Percentiles rank a stretch among this genome's conserved stretches.
Evolutionary conservation across 2,329 filamentous ascomycete species (phyloP).

Genomic region (Bipolaris sorokiniana): DNA sequence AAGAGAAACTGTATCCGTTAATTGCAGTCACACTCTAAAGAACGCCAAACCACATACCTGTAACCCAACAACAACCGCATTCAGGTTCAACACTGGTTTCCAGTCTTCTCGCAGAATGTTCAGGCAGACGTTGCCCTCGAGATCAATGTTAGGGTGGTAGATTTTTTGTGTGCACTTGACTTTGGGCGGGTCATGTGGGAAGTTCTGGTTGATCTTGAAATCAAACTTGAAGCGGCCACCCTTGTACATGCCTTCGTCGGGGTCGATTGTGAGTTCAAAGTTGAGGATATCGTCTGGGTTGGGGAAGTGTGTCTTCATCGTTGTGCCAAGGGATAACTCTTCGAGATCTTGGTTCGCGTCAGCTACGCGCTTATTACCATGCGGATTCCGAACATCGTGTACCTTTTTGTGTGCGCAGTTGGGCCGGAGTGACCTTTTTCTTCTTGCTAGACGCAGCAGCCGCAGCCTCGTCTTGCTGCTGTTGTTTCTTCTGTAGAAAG

Average conservation of each 20-base stretch:
- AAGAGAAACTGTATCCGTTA: constrained; percentile 77
- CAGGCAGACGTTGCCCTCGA: constrained; percentile 96
- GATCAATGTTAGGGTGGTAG: constrained; percentile 98
- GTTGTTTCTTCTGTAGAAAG: constrained; percentile 76
- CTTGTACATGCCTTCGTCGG: constrained; percentile 89
- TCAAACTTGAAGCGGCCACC: constrained; percentile 85
- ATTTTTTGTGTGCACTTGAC: constrained; percentile 98
- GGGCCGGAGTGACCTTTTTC: constrained; percentile 98
- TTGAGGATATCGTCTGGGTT: constrained; percentile 86
- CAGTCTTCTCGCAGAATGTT: constrained; percentile 98
- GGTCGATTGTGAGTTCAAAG: constrained; percentile 80
- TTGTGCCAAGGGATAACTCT: constrained; percentile 77
- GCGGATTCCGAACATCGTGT: constrained; percentile 15
- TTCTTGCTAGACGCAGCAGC: constrained; percentile 82
- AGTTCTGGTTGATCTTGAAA: constrained; percentile 92
- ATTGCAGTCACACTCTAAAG: not conserved
- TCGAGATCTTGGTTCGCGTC: constrained; percentile 68
- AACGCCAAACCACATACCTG: constrained; percentile 62
- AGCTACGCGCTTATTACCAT: constrained; percentile 6
- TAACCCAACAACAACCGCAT: constrained; percentile 93
- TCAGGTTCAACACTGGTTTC: constrained; percentile 97
- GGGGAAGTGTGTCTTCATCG: constrained; percentile 81
- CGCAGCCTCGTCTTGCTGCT: constrained; percentile 89
- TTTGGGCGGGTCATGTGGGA: constrained; percentile 96
- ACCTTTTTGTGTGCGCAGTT: constrained; percentile 97